Evolutionary conservation across 78 protist genomes (phyloP).

Genomic region (Dictyostelium citrinum): DNA sequence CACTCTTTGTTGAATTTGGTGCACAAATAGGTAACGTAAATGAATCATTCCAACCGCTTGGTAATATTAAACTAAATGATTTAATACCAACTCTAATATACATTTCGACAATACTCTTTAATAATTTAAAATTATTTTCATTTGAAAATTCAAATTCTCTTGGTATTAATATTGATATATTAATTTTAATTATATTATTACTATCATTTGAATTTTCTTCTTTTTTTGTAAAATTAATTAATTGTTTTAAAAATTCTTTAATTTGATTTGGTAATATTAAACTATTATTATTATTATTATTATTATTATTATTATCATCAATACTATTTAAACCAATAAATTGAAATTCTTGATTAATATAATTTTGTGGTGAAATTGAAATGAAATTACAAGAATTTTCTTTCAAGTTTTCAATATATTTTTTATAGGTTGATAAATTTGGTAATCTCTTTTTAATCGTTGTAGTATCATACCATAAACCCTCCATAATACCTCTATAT

Average conservation of each 20-base stretch:
- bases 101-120: background rate
- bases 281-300: no score
- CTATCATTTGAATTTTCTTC: background rate
- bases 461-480: constrained; percentile 9
- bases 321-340: background rate
- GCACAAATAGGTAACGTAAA: constrained; percentile 12
- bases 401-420: background rate
- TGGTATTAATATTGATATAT: constrained; percentile 30
- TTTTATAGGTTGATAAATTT: background rate
- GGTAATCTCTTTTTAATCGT: constrained; percentile 1
- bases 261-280: constrained; percentile 15
- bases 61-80: constrained; percentile 23
- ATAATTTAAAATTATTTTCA: background rate
- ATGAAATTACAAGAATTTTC: constrained; percentile 27
- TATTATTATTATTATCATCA: no score
- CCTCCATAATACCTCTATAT: constrained; percentile 63
- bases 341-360: background rate
- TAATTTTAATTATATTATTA: background rate
- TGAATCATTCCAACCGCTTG: constrained; percentile 36
- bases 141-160: constrained; percentile 24
- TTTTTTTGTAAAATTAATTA: background rate
- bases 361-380: constrained; percentile 38
- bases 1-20: constrained; percentile 46
- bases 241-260: constrained; percentile 12
- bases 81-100: background rate